Evolutionary conservation across 2,329 filamentous ascomycete species (phyloP).

Genomic region (Dactylellina cionopaga): DNA sequence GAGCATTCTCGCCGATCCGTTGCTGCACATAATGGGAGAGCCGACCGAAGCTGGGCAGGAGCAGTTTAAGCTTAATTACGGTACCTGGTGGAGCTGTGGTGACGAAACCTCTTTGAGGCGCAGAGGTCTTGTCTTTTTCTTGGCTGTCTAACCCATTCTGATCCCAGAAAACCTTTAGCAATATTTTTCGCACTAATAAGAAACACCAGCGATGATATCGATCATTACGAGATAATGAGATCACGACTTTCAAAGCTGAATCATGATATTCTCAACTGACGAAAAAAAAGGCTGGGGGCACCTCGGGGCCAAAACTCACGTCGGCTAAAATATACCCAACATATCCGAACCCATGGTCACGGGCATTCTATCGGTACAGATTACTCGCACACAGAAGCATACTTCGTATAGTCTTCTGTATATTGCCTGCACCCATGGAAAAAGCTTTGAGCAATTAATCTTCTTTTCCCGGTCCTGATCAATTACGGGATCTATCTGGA

Average conservation of each 20-base stretch:
- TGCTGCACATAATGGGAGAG: background rate
- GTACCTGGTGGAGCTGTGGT: background rate
- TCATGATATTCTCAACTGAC: too few species aligned
- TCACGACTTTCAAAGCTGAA: too few species aligned
- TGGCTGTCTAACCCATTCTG: too few species aligned
- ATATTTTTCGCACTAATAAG: too few species aligned
- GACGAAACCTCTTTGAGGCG: constrained; percentile 3
- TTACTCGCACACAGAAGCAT: too few species aligned
- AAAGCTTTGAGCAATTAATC: constrained; percentile 14
- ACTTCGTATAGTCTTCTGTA: background rate
- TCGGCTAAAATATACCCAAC: background rate
- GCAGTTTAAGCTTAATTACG: constrained; percentile 10
- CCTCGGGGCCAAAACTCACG: too few species aligned
- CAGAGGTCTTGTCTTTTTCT: too few species aligned
- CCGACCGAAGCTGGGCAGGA: background rate
- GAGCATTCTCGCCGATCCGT: background rate
- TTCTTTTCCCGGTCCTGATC: background rate
- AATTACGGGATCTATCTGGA: background rate
- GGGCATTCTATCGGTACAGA: too few species aligned
- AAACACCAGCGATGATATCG: too few species aligned
- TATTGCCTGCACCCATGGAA: background rate
- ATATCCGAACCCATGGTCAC: background rate
- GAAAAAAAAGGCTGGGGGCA: too few species aligned
- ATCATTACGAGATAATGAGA: too few species aligned
- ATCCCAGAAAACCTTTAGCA: too few species aligned